Evolutionary conservation across 2,329 filamentous ascomycete genomes (phyloP).

Genomic region (Fusarium equiseti): DNA sequence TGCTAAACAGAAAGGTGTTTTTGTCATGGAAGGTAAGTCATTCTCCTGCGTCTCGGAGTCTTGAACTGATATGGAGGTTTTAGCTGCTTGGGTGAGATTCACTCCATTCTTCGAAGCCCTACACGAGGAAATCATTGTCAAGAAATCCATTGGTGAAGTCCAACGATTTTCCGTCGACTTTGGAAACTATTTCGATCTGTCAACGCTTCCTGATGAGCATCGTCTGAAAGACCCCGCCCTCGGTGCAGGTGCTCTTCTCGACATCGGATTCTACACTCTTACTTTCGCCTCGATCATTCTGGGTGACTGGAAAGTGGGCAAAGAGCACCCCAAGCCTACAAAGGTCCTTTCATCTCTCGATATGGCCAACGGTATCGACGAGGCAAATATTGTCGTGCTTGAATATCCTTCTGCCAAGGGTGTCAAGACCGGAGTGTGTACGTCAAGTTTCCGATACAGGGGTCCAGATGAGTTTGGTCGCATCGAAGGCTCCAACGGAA

Average conservation of each 20-base stretch:
- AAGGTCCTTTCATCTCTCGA: conserved; percentile 18
- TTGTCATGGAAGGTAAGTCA: conserved; percentile 25
- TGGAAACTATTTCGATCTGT: conserved; percentile 19
- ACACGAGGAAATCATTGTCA: conserved; percentile 15
- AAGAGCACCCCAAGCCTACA: conserved; percentile 15
- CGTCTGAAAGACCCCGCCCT: conserved; percentile 25
- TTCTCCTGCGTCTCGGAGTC: rapidly evolving
- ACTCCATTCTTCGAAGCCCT: conserved; percentile 24
- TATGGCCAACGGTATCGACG: conserved; percentile 20
- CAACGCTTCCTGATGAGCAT: conserved; percentile 1
- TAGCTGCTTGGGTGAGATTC: conserved; percentile 30
- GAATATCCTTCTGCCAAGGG: conserved; percentile 15
- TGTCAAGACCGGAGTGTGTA: conserved; percentile 19
- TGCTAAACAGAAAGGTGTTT: conserved; percentile 14
- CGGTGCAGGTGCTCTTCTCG: conserved; percentile 21
- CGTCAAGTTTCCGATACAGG: conserved; percentile 23
- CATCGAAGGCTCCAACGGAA: conserved; percentile 18
- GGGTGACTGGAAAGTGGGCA: conserved; percentile 19
- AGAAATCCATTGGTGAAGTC: conserved; percentile 26
- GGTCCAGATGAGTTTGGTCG: conserved; percentile 13
- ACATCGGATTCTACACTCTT: conserved; percentile 18
- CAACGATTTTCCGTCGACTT: conserved; percentile 22
- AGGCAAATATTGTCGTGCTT: neutral
- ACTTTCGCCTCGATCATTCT: conserved; percentile 25
- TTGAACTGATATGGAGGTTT: neutral